Evolutionary conservation across 441 rosid species (phyloP).

Genomic region (Corymbia citriodora): DNA sequence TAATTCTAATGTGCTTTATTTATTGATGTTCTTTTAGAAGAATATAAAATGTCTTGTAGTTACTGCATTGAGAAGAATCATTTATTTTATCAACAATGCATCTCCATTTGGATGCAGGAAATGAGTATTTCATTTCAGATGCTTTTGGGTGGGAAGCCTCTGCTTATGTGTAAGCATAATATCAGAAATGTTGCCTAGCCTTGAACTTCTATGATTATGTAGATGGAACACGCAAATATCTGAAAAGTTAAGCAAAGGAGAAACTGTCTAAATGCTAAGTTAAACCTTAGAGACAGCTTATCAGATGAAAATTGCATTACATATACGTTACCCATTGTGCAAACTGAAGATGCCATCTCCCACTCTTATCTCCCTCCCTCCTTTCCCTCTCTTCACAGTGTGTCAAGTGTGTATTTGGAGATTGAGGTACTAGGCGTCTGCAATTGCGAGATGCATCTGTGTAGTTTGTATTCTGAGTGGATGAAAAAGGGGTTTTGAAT

Average conservation of each 20-base stretch:
- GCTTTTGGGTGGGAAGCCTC: slow-evolving; percentile 48
- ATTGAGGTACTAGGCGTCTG: background rate
- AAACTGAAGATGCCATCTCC: background rate
- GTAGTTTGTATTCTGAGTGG: background rate
- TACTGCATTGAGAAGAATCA: slow-evolving; percentile 25
- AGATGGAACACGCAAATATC: background rate
- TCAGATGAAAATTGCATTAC: background rate
- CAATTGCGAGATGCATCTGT: background rate
- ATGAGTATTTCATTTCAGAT: slow-evolving; percentile 38
- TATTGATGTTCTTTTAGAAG: background rate
- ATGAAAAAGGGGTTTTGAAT: background rate
- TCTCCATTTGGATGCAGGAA: slow-evolving; percentile 67
- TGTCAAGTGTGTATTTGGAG: background rate
- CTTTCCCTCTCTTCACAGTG: background rate
- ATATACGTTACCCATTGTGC: background rate
- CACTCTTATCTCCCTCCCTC: background rate
- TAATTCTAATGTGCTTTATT: background rate
- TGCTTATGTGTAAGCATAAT: slow-evolving; percentile 39
- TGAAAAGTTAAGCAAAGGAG: background rate
- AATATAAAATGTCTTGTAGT: background rate
- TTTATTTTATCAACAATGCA: slow-evolving; percentile 42
- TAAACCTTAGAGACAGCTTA: background rate
- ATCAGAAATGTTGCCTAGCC: slow-evolving; percentile 19
- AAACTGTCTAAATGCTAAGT: background rate
- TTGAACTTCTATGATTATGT: slow-evolving; percentile 1